Conservation (phyloP, 2,329 filamentous ascomycete species). For the Chaetoscypha palmicola region DNA sequence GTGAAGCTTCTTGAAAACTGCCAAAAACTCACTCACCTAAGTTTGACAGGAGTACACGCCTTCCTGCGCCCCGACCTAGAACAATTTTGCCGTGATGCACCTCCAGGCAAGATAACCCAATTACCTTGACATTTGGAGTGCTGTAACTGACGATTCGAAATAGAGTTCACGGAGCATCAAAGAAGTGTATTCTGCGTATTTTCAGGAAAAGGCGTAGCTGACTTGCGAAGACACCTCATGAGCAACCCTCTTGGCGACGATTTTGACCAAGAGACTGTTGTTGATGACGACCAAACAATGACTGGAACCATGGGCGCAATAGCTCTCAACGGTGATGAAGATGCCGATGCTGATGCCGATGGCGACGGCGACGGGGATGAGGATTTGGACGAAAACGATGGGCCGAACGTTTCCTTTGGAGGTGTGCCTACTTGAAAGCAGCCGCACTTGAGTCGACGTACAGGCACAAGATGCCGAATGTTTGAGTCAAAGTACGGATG, state of each 20-base stretch:
- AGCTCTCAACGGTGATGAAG: conserved; percentile 16
- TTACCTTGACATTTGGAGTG: no score
- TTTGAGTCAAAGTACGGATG: not conserved
- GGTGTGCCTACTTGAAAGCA: conserved; percentile 7
- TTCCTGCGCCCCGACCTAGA: conserved; percentile 83
- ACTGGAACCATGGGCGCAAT: conserved; percentile 30
- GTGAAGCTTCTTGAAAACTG: conserved; percentile 84
- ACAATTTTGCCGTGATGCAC: conserved; percentile 78
- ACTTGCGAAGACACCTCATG: conserved; percentile 74
- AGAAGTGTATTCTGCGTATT: conserved; percentile 96
- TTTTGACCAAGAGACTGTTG: conserved; percentile 84
- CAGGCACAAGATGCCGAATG: not conserved
- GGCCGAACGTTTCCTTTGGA: conserved; percentile 3
- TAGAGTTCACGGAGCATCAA: conserved; percentile 93
- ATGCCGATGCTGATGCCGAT: conserved; percentile 16
- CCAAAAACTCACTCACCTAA: conserved; percentile 86
- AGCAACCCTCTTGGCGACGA: conserved; percentile 70
- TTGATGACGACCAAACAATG: conserved; percentile 57
- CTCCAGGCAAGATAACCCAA: conserved; percentile 51
- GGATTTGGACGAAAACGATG: conserved; percentile 21
- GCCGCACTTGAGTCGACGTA: not conserved
- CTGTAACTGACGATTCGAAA: no score
- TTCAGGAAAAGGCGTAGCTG: conserved; percentile 74
- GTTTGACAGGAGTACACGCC: conserved; percentile 85
- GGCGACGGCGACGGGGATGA: conserved; percentile 22